Conservation (phyloP, 331 rosid species). For the Rosa hybrid region DNA sequence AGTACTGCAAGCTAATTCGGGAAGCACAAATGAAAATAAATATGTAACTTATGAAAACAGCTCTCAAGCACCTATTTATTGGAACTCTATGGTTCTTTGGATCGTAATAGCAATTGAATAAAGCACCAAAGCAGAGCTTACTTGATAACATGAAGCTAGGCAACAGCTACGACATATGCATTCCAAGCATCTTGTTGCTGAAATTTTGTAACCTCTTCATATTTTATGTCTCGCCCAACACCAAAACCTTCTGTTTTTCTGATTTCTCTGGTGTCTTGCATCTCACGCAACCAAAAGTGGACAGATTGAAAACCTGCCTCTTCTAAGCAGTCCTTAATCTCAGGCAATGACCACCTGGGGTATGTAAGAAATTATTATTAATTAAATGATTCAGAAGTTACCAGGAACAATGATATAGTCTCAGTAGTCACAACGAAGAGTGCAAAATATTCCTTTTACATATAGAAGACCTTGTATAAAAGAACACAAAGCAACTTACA, state of each 20-base stretch:
- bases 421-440: neutral
- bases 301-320: slow-evolving; percentile 81
- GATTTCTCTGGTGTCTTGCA: slow-evolving; percentile 67
- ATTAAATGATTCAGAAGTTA: slow-evolving; percentile 19
- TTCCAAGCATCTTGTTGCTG: slow-evolving; percentile 87
- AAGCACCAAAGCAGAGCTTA: neutral
- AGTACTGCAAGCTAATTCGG: neutral
- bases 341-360: slow-evolving; percentile 89
- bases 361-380: slow-evolving; percentile 12
- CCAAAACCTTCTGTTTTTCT: slow-evolving; percentile 68
- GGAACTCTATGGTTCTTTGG: slow-evolving; percentile 1
- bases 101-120: neutral
- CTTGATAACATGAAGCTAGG: slow-evolving; percentile 31
- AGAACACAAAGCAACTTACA: slow-evolving; percentile 57
- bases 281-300: slow-evolving; percentile 80
- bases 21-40: neutral
- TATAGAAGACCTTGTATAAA: neutral
- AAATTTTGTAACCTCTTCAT: slow-evolving; percentile 72
- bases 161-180: slow-evolving; percentile 84
- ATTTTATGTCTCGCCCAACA: slow-evolving; percentile 60
- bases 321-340: slow-evolving; percentile 85
- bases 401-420: slow-evolving; percentile 18
- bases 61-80: neutral
- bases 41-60: neutral
- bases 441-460: neutral